phyloP scores from a whole-genome alignment of 352 stramenopile species.

The Phytophthora constricta region DNA sequence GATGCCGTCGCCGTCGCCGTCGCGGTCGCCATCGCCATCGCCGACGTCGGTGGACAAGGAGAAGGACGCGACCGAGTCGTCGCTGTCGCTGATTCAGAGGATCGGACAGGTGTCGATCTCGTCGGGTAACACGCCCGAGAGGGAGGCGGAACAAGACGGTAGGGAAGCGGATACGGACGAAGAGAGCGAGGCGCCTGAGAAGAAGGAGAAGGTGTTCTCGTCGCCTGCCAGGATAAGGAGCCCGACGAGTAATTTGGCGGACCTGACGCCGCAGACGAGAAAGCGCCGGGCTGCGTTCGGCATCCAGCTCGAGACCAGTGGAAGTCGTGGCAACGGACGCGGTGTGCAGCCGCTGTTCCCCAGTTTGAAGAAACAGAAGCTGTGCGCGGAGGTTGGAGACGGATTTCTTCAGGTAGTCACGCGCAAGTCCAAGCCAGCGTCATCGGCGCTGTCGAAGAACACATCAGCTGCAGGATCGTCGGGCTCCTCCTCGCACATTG shows the following conservation, averaged over 20 bases:
- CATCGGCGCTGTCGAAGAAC: constrained; percentile 19
- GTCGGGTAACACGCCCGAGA: constrained; percentile 25
- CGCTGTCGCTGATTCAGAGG: constrained; percentile 72
- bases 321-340: constrained; percentile 20
- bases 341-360: constrained; percentile 47
- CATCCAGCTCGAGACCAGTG: constrained; percentile 21
- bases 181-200: constrained; percentile 17
- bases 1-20: constrained; percentile 22
- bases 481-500: constrained; percentile 12
- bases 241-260: constrained; percentile 24
- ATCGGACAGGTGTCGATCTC: constrained; percentile 86
- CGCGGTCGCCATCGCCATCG: too few relatives aligned
- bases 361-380: constrained; percentile 64
- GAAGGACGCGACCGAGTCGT: constrained; percentile 39
- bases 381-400: constrained; percentile 48
- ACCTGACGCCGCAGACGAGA: constrained; percentile 42
- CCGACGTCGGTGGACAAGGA: constrained; percentile 43
- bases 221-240: constrained; percentile 31
- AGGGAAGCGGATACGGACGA: constrained; percentile 23
- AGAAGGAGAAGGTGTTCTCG: constrained; percentile 15
- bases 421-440: constrained; percentile 42
- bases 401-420: constrained; percentile 46
- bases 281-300: constrained; percentile 39
- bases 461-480: constrained; percentile 18
- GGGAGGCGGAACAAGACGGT: constrained; percentile 2